Evolutionary conservation across 78 protist genomes (phyloP), one percentile per base, ranked within the genome.

Genomic region (Dictyostelium intermedium): DNA sequence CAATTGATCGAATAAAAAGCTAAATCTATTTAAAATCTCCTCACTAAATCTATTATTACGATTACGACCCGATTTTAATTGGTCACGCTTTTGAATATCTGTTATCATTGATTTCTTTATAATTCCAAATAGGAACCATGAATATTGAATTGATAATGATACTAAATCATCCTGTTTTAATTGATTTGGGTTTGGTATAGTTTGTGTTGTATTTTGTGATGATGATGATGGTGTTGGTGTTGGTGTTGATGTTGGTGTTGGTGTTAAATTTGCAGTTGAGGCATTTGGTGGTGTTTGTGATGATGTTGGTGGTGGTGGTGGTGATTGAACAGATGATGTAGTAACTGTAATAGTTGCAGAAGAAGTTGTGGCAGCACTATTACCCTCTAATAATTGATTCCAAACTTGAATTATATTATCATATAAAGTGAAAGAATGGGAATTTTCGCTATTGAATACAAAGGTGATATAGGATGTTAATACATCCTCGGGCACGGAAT

Each of bases 111-210:
- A 86, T 80, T 93, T 93, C 25, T 35, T n/a, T 18, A 87, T 85
- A 8, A 93, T 37, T 16, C 79, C 87, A 56, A 93, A 85, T 30
- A 93, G 27, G 87, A 93, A 85, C 96, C 96, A 93, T 7, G 96
- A 74, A 73, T 86, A 87, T 23, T 93, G 92, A 5, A 92, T 25
- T 43, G 89, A 82, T 5, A 87, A 45, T 3, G 43, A 13, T 3
- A 70, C 37, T 45, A 50, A 34, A 34, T 47, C 72, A 76, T 16
- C 45, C 10, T 1, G 18, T 27, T 18, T 66, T 66, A 66, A 66
- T 66, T 27, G 30, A 27, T 66, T 66, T 66, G 74, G 74, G 27
- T 66, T 66, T 66, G 74, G 74, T 66, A 66, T 27, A 11, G 74
- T 66, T 66, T 23, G 39, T 16, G 30, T 23, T 27, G 74, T 66